Evolutionary conservation across 495 filamentous ascomycete genomes (phyloP), one percentile per base, ranked within the genome.

Genomic region (Cercophora samala): DNA sequence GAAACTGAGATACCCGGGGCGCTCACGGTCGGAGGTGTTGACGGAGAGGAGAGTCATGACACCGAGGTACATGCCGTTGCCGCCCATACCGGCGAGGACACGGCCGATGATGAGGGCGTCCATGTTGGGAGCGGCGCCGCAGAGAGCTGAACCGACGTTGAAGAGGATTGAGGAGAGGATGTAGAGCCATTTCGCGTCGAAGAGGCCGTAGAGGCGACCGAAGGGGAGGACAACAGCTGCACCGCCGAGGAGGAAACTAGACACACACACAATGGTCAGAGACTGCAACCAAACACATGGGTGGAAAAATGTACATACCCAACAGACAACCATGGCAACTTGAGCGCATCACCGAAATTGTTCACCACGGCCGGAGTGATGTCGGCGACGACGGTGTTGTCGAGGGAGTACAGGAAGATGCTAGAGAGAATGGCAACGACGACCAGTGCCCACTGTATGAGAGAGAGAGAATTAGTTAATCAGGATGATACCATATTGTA

Each of bases 351-450:
- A 1, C 77, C 73, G 51, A 86, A 85, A 0, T 66, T 63, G 15
- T 77, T 73, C 42, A 86, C 69, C 32, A 88, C 81, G 19, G 75
- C 75, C 3, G 82, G 80, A 65, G 84, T 83, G 21, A 89, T 75
- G 71, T 85, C 80, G 26, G 87, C 87, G 0, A 85, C 85, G 29
- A 89, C 84, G 58, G 86, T 89, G 64, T 85, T 86, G 69, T 89
- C 87, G 17, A 89, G 76, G 1, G 81, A 77, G 64, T 80, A 88
- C 0, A 87, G 75, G 64, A 88, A 83, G 5, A 73, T 79, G 0
- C 80, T 79, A 1, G 80, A 81, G 17, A 83, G 73, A 42, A 87
- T 79, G 3, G 83, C 76, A 23, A 80, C 6, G 56, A 82, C 77
- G 24, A 85, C 73, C 0, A 84, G 69, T 18, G 73, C 26, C 81